phyloP scores from a whole-genome alignment of 129 eudicot genomes.

The Pulicaria dysenterica region DNA sequence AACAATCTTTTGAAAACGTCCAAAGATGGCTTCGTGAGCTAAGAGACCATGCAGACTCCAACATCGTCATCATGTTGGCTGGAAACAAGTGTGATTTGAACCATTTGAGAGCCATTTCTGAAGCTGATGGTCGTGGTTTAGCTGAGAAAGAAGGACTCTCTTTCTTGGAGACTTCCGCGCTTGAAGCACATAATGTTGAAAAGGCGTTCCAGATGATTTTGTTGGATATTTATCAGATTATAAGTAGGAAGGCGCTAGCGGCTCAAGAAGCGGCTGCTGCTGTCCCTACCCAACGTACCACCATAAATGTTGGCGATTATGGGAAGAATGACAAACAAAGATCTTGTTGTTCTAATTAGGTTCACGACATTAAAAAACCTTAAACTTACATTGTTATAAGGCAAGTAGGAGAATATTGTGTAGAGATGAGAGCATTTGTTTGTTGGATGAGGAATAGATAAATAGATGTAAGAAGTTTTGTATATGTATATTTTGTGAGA shows the following conservation, averaged over 20 bases:
- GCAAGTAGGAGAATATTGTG: no score
- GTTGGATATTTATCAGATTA: slow-evolving; percentile 67
- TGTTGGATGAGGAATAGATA: slow-evolving; percentile 10
- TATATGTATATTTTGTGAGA: slow-evolving; percentile 8
- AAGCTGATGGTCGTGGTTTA: slow-evolving; percentile 49
- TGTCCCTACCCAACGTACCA: slow-evolving; percentile 63
- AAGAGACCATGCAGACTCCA: slow-evolving; percentile 81
- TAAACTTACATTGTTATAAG: neutral
- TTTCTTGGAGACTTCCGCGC: slow-evolving; percentile 83
- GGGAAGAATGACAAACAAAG: slow-evolving; percentile 35
- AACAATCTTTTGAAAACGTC: slow-evolving; percentile 75
- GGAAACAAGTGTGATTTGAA: slow-evolving; percentile 75
- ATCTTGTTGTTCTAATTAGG: slow-evolving; percentile 57
- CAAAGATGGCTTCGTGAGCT: slow-evolving; percentile 80
- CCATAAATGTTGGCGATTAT: slow-evolving; percentile 56
- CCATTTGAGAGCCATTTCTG: slow-evolving; percentile 57
- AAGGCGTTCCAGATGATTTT: slow-evolving; percentile 75
- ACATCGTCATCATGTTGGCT: slow-evolving; percentile 79
- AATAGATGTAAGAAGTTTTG: slow-evolving; percentile 9
- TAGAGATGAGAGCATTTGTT: no score
- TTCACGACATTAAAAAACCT: no score
- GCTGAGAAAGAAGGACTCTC: slow-evolving; percentile 78
- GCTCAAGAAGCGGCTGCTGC: slow-evolving; percentile 64
- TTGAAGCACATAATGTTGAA: slow-evolving; percentile 76
- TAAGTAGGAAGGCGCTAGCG: slow-evolving; percentile 81